A percentile compares a stretch with the other conserved stretches of the same genome.
These are phyloP conservation scores for Astragalus glycyphyllos DNA, from an alignment of 306 rosid species.

Conservation along the genomic window DNA sequence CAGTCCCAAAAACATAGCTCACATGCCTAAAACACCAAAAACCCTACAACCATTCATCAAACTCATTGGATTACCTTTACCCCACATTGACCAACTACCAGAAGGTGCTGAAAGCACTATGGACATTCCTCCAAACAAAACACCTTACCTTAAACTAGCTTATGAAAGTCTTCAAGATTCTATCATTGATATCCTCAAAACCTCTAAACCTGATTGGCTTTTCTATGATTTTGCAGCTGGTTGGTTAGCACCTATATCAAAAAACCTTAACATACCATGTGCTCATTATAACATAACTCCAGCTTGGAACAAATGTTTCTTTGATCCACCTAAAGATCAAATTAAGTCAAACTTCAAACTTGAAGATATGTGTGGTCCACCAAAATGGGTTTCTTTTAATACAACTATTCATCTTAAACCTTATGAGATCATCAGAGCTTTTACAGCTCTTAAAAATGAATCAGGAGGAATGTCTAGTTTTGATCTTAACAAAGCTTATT, in stretches of 20 bases:
- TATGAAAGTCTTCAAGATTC: slow-evolving; percentile 47
- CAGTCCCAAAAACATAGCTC: slow-evolving; percentile 58
- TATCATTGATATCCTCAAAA: slow-evolving; percentile 42
- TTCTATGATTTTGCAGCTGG: slow-evolving; percentile 53
- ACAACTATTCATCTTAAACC: slow-evolving; percentile 33
- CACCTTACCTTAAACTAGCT: slow-evolving; percentile 48
- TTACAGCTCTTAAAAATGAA: slow-evolving; percentile 4
- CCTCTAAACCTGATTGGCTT: slow-evolving; percentile 58
- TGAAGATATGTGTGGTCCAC: slow-evolving; percentile 43
- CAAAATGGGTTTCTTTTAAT: slow-evolving; percentile 47
- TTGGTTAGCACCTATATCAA: slow-evolving; percentile 36
- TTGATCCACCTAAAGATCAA: slow-evolving; percentile 44
- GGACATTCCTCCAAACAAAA: slow-evolving; percentile 45
- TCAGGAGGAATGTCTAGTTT: slow-evolving; percentile 17
- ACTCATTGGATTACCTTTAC: slow-evolving; percentile 50
- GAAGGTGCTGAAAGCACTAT: slow-evolving; percentile 55
- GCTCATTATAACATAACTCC: slow-evolving; percentile 51
- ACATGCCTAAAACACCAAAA: slow-evolving; percentile 55
- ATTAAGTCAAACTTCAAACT: not conserved
- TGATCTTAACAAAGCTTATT: slow-evolving; percentile 45
- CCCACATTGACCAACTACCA: slow-evolving; percentile 45
- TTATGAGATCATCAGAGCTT: slow-evolving; percentile 35
- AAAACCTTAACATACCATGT: slow-evolving; percentile 38
- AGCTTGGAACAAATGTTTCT: slow-evolving; percentile 49
- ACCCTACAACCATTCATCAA: slow-evolving; percentile 36